Evolutionary conservation across 108 stramenopile species (phyloP).

Genomic region (Phaeodactylum tricornutum): DNA sequence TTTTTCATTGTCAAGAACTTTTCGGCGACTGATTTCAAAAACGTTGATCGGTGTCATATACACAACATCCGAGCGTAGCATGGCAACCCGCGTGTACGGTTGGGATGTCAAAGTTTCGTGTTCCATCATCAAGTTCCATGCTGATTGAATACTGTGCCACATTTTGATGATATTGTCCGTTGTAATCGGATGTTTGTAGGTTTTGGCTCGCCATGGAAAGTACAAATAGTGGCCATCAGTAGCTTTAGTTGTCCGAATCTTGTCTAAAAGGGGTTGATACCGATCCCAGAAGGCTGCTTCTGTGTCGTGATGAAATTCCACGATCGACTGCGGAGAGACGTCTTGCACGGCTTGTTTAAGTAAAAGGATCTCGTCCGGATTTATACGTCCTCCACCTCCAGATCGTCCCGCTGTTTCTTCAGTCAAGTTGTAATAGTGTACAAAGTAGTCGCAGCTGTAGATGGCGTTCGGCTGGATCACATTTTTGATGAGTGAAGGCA

Average conservation of each 20-base stretch:
- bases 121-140: conserved; percentile 9
- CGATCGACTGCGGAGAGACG: conserved; percentile 1
- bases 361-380: conserved; percentile 27
- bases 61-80: conserved; percentile 23
- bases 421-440: conserved; percentile 13
- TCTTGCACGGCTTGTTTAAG: conserved; percentile 21
- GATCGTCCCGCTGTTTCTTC: conserved; percentile 8
- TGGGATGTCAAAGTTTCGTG: background rate
- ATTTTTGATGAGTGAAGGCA: conserved; percentile 23
- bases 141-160: conserved; percentile 25
- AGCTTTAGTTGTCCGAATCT: conserved; percentile 15
- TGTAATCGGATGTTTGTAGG: conserved; percentile 4
- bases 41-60: conserved; percentile 21
- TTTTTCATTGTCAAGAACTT: conserved; percentile 7
- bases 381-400: conserved; percentile 24
- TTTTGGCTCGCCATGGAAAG: conserved; percentile 23
- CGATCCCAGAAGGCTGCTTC: conserved; percentile 19
- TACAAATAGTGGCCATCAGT: conserved; percentile 17
- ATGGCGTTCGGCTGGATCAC: conserved; percentile 18
- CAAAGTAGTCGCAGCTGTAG: conserved; percentile 27
- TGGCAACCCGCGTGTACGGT: conserved; percentile 15
- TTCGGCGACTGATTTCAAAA: conserved; percentile 4
- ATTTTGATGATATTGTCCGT: conserved; percentile 21
- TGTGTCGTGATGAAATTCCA: conserved; percentile 23
- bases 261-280: conserved; percentile 7